These are phyloP conservation scores for Galerina sulciceps DNA, from an alignment of 768 basidiomycete species.

Conservation along the genomic window DNA sequence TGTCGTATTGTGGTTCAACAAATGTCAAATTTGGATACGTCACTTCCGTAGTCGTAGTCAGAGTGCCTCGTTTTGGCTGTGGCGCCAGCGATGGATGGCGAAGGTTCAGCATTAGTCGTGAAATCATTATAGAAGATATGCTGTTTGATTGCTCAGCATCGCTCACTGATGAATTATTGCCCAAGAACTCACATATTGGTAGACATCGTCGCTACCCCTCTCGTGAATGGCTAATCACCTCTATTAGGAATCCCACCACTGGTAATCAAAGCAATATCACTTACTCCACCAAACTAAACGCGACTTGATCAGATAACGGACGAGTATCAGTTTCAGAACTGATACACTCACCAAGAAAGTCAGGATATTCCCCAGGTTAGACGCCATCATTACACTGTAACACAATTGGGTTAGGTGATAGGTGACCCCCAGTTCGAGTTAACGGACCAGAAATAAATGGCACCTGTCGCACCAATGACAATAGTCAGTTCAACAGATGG, in stretches of 20 bases:
- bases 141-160: slow-evolving; percentile 14
- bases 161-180: no score
- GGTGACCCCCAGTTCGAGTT: neutral
- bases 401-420: neutral
- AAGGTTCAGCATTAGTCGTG: slow-evolving; percentile 45
- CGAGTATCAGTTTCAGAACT: neutral
- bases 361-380: slow-evolving; percentile 40
- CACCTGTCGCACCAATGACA: slow-evolving; percentile 27
- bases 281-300: slow-evolving; percentile 35
- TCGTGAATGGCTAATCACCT: slow-evolving; percentile 30
- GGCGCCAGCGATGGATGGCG: slow-evolving; percentile 34
- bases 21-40: slow-evolving; percentile 21
- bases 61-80: slow-evolving; percentile 2
- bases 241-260: neutral
- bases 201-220: slow-evolving; percentile 35
- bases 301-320: neutral
- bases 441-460: slow-evolving; percentile 42
- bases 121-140: slow-evolving; percentile 41
- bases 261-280: slow-evolving; percentile 7
- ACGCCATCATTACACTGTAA: slow-evolving; percentile 38
- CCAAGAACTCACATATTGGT: slow-evolving; percentile 38
- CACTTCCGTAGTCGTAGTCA: slow-evolving; percentile 5
- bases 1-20: slow-evolving; percentile 2
- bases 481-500: neutral
- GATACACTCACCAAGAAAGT: slow-evolving; percentile 36